Evolutionary conservation across 2,329 filamentous ascomycete genomes (phyloP), one percentile per base, ranked within the genome.

Genomic region (Cercospora sp.): DNA sequence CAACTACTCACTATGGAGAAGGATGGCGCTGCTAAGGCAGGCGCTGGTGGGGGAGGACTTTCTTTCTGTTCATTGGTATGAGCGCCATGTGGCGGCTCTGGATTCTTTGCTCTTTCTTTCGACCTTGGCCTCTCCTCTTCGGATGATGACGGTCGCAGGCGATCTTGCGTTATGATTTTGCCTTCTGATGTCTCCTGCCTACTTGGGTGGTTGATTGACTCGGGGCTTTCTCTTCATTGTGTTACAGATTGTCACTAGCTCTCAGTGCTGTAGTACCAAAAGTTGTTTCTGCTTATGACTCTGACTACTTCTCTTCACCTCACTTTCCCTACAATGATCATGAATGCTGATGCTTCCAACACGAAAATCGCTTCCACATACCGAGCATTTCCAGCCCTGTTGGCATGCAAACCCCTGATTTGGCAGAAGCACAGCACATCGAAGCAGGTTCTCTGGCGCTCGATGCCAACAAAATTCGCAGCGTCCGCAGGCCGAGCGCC

Each of bases 131-230:
- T 61, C 42, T 63, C 45, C 36, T 10, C 59, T 63, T 51, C 18
- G 7, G 63, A 63, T 62, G 66, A 68, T 30, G 59, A 53, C 45
- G 62, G 53, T 58, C 39, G 48, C 23, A 39, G 45, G 23, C 53
- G 30, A 12, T 39, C 45, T 3, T 65, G 53, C 18, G 39, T 59
- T 59, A 13, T 63, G 18, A 16, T 31, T 48, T 53, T 16, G 58
- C 62, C 59, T 72, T 69, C 83, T 85, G 83, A 84, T 76, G 83
- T 84, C 82, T 84, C 82, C 81, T 78, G 59, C 70, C 71, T 69
- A 2, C 63, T 60, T 18, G 51, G 72, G 79, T 80, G 81, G 71
- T 75, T 66, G 72, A 74, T 84, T 81, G 83, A 85, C 83, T 84
- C 83, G 83, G 83, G 82, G 81, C 81, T 75, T 73, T 69, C 70